Evolutionary conservation across 2,329 filamentous ascomycete genomes (phyloP), one percentile per base, ranked within the genome.

Genomic region (Diaporthe longicolla): DNA sequence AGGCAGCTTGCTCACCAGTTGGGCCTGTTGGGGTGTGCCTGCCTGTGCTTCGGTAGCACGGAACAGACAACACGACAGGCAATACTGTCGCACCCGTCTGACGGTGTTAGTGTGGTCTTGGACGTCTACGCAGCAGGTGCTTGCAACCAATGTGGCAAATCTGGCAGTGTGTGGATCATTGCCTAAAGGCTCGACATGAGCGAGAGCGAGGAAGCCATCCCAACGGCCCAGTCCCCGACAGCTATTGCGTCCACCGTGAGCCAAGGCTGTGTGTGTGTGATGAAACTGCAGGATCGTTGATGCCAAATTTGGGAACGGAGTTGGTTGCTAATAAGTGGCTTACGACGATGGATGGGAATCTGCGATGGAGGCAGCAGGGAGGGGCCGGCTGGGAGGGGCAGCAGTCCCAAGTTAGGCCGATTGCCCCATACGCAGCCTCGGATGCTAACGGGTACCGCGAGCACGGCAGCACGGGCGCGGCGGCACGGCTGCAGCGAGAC

Each of bases 231-330:
- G 40, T 15, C 21, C 50, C 54, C 40, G 54, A 48, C 19, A 50
- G 21, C 26, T 26, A 15, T 26, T 63, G 52, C 40, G 48, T 48
- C 35, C 50, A 24, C 50, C 26, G 8, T 26, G 48, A 40, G 69
- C 45, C 40, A 71, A 63, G 57, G 69, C 69, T 71, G 57, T 63
- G 57, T 63, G 57, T 71, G 7, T 45, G n/a, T 71, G 68, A 65
- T 73, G 70, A 70, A 70, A 75, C 63, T 24, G 37, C 57, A 70
- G 48, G 65, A 73, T 70, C 9, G 26, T 24, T 69, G 70, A 26
- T 74, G 65, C 73, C 70, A 74, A 73, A 58, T 74, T 74, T 70
- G 65, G 66, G 29, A 40, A 48, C 40, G 52, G 45, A 45, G 58
- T 43, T 65, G 35, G 54, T 54, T 50, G 61, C 17, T 52, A 37